Evolutionary conservation across 352 stramenopile genomes (phyloP).

Genomic region (Hyaloperonospora arabidopsidis): DNA sequence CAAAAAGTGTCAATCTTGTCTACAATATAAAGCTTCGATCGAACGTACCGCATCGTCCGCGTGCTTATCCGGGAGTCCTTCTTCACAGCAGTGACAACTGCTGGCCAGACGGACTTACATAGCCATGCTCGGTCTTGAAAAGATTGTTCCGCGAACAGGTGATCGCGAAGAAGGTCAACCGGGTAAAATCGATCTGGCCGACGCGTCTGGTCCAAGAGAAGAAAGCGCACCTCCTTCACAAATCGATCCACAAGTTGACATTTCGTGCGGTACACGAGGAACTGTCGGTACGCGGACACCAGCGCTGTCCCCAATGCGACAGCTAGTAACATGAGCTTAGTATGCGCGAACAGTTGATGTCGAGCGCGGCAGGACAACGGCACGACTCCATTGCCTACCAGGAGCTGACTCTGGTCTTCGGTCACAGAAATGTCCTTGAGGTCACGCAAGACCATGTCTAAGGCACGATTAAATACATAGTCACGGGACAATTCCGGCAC

Average conservation of each 20-base stretch:
- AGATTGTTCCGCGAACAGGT: constrained; percentile 49
- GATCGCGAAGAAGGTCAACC: constrained; percentile 48
- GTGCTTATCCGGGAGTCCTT: constrained; percentile 50
- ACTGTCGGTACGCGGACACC: constrained; percentile 29
- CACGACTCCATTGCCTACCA: constrained; percentile 36
- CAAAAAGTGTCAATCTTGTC: background rate
- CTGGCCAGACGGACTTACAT: constrained; percentile 47
- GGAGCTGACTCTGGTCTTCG: constrained; percentile 37
- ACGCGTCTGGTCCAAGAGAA: constrained; percentile 39
- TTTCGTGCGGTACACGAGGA: constrained; percentile 38
- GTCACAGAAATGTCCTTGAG: constrained; percentile 48
- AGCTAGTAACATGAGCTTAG: constrained; percentile 33
- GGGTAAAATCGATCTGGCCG: constrained; percentile 39
- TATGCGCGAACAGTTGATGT: constrained; percentile 39
- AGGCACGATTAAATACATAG: constrained; percentile 53
- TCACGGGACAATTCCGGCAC: constrained; percentile 36
- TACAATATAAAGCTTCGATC: background rate
- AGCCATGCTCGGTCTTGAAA: constrained; percentile 45
- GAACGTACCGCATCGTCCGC: constrained; percentile 39
- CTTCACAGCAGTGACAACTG: constrained; percentile 39
- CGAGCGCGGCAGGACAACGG: constrained; percentile 47
- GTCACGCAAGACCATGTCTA: constrained; percentile 50
- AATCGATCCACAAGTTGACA: constrained; percentile 48
- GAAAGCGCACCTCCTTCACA: constrained; percentile 63
- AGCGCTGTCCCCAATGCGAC: constrained; percentile 26